These are phyloP conservation scores for Colletotrichum trifolii DNA, from an alignment of 2,329 filamentous ascomycete species.

Conservation along the genomic window DNA sequence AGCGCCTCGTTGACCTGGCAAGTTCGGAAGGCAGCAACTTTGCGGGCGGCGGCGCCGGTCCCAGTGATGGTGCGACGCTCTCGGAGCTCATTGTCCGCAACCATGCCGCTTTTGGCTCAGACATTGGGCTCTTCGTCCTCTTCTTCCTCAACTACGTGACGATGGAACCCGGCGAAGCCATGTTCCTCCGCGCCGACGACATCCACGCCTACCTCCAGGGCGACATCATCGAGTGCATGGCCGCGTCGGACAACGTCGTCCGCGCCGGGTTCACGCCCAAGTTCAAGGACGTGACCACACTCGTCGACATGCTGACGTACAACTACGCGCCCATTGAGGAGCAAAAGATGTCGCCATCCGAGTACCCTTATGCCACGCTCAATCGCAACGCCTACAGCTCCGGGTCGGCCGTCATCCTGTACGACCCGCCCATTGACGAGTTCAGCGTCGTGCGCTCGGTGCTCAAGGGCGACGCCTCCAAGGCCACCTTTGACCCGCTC, in stretches of 20 bases:
- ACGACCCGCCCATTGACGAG: conserved; percentile 96
- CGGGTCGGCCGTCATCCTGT: conserved; percentile 77
- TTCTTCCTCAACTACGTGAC: conserved; percentile 98
- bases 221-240: conserved; percentile 99
- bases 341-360: conserved; percentile 89
- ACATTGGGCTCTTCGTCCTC: conserved; percentile 93
- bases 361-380: conserved; percentile 87
- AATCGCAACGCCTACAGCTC: conserved; percentile 86
- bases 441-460: conserved; percentile 89
- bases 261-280: conserved; percentile 98
- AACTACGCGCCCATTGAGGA: conserved; percentile 92
- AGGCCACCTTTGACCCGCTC: conserved; percentile 88
- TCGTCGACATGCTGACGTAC: conserved; percentile 94
- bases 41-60: conserved; percentile 73
- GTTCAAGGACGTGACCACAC: conserved; percentile 93
- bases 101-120: conserved; percentile 84
- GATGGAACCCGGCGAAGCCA: conserved; percentile 87
- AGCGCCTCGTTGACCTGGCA: conserved; percentile 78
- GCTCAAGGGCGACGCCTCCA: conserved; percentile 76
- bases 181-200: conserved; percentile 96
- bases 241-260: conserved; percentile 97
- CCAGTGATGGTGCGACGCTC: conserved; percentile 76
- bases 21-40: conserved; percentile 77
- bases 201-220: conserved; percentile 95
- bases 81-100: conserved; percentile 81